Conservation (phyloP, 768 basidiomycete species). For the Rubroboletus satanas region DNA sequence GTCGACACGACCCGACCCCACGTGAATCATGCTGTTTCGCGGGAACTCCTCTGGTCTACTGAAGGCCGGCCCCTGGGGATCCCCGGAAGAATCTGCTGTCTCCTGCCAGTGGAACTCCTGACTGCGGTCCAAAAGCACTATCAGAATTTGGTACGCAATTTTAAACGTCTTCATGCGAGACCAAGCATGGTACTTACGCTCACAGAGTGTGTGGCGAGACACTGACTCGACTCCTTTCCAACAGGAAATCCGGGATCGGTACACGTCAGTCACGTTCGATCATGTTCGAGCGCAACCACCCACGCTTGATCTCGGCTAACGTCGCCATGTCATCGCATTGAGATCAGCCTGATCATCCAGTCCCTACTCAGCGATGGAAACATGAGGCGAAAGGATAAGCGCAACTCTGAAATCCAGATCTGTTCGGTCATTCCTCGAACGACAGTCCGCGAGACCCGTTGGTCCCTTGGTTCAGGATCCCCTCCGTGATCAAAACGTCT, state of each 20-base stretch:
- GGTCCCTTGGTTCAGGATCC: background rate
- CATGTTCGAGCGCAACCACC: background rate
- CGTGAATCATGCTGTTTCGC: slow-evolving; percentile 11
- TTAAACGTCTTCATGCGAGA: background rate
- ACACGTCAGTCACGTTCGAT: background rate
- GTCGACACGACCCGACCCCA: background rate
- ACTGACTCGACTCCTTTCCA: slow-evolving; percentile 7
- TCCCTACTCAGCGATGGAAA: slow-evolving; percentile 6
- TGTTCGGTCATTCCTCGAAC: background rate
- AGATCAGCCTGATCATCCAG: slow-evolving; percentile 2
- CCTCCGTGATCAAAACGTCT: background rate
- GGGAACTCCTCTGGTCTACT: slow-evolving; percentile 8
- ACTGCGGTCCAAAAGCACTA: background rate
- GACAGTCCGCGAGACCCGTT: background rate
- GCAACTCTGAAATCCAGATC: background rate
- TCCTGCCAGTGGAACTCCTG: background rate
- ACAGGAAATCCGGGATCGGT: background rate
- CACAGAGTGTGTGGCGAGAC: background rate
- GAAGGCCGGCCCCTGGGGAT: background rate
- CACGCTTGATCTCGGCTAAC: background rate
- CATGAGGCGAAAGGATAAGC: slow-evolving; percentile 17
- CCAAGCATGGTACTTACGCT: background rate
- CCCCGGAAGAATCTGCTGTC: background rate
- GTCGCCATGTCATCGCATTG: background rate
- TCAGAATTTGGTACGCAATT: background rate